Evolutionary conservation across 768 basidiomycete genomes (phyloP), one percentile per base, ranked within the genome.

Genomic region (Rhodotorula taiwanensis): DNA sequence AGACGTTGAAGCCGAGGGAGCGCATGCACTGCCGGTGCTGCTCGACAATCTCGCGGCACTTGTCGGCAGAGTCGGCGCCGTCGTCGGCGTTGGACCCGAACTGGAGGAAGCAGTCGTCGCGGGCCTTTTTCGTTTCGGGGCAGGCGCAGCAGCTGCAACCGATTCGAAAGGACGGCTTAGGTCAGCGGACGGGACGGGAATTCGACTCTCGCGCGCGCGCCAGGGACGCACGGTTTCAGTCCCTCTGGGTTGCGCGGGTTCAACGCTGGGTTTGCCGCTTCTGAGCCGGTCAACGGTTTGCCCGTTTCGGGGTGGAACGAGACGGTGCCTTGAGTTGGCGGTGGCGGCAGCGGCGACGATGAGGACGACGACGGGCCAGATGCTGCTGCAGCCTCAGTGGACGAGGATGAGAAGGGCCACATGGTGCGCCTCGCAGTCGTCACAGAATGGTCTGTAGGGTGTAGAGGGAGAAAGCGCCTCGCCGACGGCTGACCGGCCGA

Each of bases 231-330:
- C 94, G 94, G 88, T 75, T 98, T 99, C 55, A 95, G 77, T n/a
- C 92, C 92, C 72, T 91, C 73, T 0, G 94, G 94, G 75, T 98
- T 98, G 60, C 93, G 76, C 14, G 89, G 91, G 74, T 95, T 95
- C 41, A 75, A 62, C 20, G 65, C 63, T 23, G 74, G 72, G 31
- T 67, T 59, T 0, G 66, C 64, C 0, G 66, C 60, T 14, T 72
- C 70, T 5, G 69, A 51, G 44, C 52, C 55, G 16, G 65, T 52
- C 23, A 70, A 13, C 23, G 63, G 58, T 10, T 41, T 52, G 33
- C 28, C 28, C 20, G 36, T 39, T 39, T 55, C 45, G 3, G 54
- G 58, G 52, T 60, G 58, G 34, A 60, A 23, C 11, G 43, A 48
- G 66, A 51, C 49, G 45, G 44, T 48, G 14, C 56, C 51, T 2